These are phyloP conservation scores for Rubia tinctorum DNA, from an alignment of 305 asterid species.

Conservation along the genomic window DNA sequence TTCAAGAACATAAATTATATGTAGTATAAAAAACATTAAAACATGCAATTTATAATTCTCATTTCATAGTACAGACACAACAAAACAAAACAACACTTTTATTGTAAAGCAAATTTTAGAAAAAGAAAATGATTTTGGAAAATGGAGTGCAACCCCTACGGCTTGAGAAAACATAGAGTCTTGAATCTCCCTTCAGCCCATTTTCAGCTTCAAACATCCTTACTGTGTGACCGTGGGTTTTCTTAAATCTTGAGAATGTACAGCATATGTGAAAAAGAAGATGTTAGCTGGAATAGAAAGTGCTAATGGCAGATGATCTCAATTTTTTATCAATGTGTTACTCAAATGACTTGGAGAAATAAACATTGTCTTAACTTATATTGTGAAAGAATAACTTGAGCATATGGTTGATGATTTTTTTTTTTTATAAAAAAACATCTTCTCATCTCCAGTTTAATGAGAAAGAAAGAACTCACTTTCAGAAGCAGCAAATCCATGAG, in stretches of 20 bases:
- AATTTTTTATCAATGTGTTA: conserved; percentile 18
- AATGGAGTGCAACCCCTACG: conserved; percentile 71
- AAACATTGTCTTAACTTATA: conserved; percentile 38
- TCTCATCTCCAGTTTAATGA: background rate
- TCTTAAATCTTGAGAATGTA: too few species aligned
- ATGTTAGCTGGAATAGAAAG: too few species aligned
- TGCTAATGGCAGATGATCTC: too few species aligned
- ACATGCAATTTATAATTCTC: too few species aligned
- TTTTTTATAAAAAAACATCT: background rate
- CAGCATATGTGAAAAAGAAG: too few species aligned
- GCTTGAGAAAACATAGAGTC: conserved; percentile 74
- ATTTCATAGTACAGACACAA: too few species aligned
- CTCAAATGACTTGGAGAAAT: conserved; percentile 19
- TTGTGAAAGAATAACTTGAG: background rate
- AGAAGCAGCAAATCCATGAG: conserved; percentile 16
- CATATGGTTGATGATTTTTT: background rate
- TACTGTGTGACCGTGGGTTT: too few species aligned
- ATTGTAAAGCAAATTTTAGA: background rate
- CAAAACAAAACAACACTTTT: background rate
- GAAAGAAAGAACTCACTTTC: too few species aligned
- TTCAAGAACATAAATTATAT: background rate
- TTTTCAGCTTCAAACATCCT: conserved; percentile 84
- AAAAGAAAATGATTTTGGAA: conserved; percentile 49
- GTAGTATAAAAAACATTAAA: background rate
- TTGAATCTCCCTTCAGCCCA: conserved; percentile 79